These are phyloP conservation scores for Aristolochia fimbriata DNA, from an alignment of 164 flowering plant genomes.

Conservation along the genomic window DNA sequence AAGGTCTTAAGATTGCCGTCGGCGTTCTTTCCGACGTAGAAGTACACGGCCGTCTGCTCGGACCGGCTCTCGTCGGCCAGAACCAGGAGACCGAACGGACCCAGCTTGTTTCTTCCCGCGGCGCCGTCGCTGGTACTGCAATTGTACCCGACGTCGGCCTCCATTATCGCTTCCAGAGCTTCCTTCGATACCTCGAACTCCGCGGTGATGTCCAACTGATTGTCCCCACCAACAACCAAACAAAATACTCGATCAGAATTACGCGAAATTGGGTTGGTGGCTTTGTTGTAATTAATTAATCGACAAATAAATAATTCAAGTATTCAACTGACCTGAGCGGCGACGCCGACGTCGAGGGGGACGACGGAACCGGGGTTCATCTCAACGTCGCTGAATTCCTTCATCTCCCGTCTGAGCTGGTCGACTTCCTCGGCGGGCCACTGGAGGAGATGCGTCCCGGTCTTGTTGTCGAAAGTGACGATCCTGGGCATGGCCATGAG, in stretches of 20 bases:
- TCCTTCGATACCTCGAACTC: constrained; percentile 56
- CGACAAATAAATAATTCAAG: too few species aligned
- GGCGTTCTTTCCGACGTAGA: constrained; percentile 50
- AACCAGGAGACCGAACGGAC: constrained; percentile 85
- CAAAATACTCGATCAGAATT: neutral
- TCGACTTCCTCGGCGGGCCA: constrained; percentile 86
- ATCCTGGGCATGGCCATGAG: constrained; percentile 49
- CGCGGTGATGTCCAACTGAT: constrained; percentile 62
- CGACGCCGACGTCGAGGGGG: constrained; percentile 37
- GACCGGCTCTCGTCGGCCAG: constrained; percentile 37
- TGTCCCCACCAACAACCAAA: neutral
- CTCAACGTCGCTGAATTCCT: constrained; percentile 25
- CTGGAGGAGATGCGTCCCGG: constrained; percentile 51
- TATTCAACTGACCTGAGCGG: constrained; percentile 31
- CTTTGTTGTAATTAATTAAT: too few species aligned
- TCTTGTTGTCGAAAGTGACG: constrained; percentile 44
- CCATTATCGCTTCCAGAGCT: constrained; percentile 26
- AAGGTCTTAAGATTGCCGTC: constrained; percentile 46
- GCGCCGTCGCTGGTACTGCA: constrained; percentile 58
- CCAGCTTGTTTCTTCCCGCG: constrained; percentile 48
- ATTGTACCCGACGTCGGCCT: constrained; percentile 29
- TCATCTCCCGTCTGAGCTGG: constrained; percentile 37
- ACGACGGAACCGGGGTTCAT: constrained; percentile 44
- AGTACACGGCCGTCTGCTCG: constrained; percentile 78
- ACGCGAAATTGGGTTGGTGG: too few species aligned